Evolutionary conservation across 2,329 filamentous ascomycete genomes (phyloP).

Genomic region (Xylaria polymorpha): DNA sequence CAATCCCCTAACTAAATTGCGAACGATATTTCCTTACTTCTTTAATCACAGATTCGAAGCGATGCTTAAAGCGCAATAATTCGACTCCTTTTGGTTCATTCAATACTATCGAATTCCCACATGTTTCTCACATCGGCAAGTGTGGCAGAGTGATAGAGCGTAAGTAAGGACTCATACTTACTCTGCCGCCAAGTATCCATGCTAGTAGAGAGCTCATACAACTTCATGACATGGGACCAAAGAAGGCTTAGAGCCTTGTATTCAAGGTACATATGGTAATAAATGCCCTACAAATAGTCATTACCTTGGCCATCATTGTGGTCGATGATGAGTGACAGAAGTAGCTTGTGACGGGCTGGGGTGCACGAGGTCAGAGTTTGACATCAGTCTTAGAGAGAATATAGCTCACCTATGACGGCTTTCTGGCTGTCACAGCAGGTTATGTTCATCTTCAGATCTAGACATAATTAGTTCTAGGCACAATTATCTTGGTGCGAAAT

Average conservation of each 20-base stretch:
- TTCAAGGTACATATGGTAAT: constrained; percentile 65
- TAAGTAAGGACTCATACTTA: constrained; percentile 57
- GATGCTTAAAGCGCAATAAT: constrained; percentile 11
- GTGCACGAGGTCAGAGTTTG: constrained; percentile 12
- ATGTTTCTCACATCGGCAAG: constrained; percentile 55
- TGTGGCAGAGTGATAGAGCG: constrained; percentile 62
- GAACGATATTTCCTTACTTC: background rate
- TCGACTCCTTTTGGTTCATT: constrained; percentile 22
- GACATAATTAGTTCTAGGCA: constrained; percentile 36
- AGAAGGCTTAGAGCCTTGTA: constrained; percentile 53
- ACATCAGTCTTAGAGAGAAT: no score
- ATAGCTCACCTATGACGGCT: constrained; percentile 60
- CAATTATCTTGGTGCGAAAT: constrained; percentile 34
- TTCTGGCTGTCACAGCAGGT: constrained; percentile 67
- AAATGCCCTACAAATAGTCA: constrained; percentile 62
- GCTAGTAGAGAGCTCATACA: constrained; percentile 54
- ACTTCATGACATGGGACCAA: constrained; percentile 56
- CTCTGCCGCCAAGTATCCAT: constrained; percentile 58
- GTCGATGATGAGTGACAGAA: constrained; percentile 63
- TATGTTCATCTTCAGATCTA: constrained; percentile 59
- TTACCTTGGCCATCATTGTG: constrained; percentile 43
- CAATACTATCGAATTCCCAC: constrained; percentile 53
- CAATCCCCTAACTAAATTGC: background rate
- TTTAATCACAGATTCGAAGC: constrained; percentile 23
- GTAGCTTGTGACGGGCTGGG: constrained; percentile 63